phyloP scores from a whole-genome alignment of 768 basidiomycete genomes.

The Neoboletus brunneissimus region DNA sequence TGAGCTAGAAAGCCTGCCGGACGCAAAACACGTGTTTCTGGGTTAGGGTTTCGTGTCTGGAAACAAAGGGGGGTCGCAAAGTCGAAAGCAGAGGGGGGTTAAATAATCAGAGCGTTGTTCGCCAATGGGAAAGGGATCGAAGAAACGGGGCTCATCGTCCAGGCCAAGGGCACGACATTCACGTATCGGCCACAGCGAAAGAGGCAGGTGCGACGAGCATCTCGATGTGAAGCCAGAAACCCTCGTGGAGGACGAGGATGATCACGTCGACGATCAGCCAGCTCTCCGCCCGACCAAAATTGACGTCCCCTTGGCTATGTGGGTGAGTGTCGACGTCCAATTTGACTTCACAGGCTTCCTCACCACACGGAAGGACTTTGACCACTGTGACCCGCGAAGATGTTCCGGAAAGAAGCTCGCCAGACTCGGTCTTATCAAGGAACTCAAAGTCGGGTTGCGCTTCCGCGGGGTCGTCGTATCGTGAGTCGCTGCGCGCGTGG shows the following conservation, averaged over 20 bases:
- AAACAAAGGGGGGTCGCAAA: background rate
- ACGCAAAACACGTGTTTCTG: conserved; percentile 30
- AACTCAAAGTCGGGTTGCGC: conserved; percentile 77
- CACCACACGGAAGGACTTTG: conserved; percentile 69
- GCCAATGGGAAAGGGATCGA: conserved; percentile 8
- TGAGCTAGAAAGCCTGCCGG: conserved; percentile 4
- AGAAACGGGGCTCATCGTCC: background rate
- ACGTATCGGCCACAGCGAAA: background rate
- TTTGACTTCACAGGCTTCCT: background rate
- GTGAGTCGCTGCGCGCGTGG: conserved; percentile 48
- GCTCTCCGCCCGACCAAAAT: background rate
- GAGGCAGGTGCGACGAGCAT: background rate
- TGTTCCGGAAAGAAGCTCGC: conserved; percentile 90
- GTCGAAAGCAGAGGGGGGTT: background rate
- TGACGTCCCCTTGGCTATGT: conserved; percentile 89
- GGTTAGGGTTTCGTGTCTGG: conserved; percentile 26
- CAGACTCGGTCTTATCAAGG: conserved; percentile 78
- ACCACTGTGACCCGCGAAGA: conserved; percentile 91
- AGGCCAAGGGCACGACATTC: background rate
- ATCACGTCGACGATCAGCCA: background rate
- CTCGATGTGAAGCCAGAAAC: background rate
- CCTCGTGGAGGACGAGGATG: background rate
- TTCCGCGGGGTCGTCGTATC: conserved; percentile 94
- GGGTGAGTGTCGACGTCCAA: conserved; percentile 55
- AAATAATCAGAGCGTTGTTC: background rate